phyloP scores from a whole-genome alignment of 2,329 filamentous ascomycete species.

The Colletotrichum ledebouriae region DNA sequence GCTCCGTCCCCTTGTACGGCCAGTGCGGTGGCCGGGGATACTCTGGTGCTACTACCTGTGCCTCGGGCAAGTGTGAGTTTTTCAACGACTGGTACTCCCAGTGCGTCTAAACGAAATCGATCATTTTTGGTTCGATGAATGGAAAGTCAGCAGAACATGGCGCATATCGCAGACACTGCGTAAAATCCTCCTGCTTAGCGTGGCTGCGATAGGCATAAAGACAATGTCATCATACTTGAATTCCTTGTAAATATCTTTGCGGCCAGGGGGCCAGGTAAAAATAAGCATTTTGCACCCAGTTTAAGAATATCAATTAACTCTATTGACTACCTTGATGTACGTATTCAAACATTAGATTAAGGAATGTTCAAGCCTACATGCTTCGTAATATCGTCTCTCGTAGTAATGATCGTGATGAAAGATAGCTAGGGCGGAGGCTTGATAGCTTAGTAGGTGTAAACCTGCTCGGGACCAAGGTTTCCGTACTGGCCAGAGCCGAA shows the following conservation, averaged over 20 bases:
- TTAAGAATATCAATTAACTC: background rate
- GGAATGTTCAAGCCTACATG: background rate
- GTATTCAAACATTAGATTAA: constrained; percentile 19
- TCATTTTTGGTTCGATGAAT: background rate
- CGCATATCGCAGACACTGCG: background rate
- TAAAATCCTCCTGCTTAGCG: background rate
- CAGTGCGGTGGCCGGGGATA: constrained; percentile 51
- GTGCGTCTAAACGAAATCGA: constrained; percentile 26
- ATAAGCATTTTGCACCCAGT: background rate
- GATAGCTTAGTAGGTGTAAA: constrained; percentile 29
- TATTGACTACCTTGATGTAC: constrained; percentile 1
- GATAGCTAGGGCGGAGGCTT: background rate
- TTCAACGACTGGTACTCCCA: constrained; percentile 44
- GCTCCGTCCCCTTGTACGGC: constrained; percentile 49
- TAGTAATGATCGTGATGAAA: background rate
- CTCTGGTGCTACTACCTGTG: constrained; percentile 43
- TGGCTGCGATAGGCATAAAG: background rate
- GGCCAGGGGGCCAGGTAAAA: constrained; percentile 22
- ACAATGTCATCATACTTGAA: background rate
- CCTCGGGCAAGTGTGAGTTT: constrained; percentile 42
- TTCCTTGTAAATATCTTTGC: constrained; percentile 22
- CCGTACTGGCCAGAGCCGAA: constrained; percentile 36
- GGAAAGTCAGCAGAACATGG: background rate
- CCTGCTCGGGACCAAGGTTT: constrained; percentile 34
- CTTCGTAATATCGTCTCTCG: background rate